A percentile compares a stretch with the other conserved stretches of the same genome.
Evolutionary conservation across 2,329 filamentous ascomycete species (phyloP).

Genomic region (Fusarium nurragi): DNA sequence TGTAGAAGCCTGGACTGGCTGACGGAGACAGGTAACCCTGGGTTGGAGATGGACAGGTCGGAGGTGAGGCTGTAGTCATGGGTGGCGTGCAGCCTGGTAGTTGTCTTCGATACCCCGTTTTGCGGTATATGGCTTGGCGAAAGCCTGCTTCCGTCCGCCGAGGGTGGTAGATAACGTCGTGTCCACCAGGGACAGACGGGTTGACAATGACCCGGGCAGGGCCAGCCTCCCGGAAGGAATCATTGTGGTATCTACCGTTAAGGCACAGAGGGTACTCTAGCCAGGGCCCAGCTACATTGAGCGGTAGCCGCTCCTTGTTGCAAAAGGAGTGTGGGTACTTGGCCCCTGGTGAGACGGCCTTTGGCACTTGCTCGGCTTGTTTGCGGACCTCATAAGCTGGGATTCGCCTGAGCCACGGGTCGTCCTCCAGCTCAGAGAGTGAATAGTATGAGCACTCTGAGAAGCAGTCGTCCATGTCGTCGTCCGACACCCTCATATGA

Average conservation of each 20-base stretch:
- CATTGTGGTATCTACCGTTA: not conserved
- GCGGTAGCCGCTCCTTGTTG: not conserved
- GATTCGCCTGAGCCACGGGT: not conserved
- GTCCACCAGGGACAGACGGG: not conserved
- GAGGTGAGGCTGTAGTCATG: not conserved
- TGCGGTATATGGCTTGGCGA: not conserved
- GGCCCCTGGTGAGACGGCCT: not conserved
- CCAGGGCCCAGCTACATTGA: not conserved
- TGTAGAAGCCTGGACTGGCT: not conserved
- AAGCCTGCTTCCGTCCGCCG: not conserved
- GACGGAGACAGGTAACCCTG: not conserved
- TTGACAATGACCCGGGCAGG: conserved; percentile 11
- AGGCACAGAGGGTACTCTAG: conserved; percentile 3
- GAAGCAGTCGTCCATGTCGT: conserved; percentile 11
- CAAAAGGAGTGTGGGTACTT: not conserved
- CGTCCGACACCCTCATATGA: not conserved
- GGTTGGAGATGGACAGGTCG: not conserved
- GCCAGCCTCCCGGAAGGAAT: not conserved
- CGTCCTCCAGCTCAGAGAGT: not conserved
- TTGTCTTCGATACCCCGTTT: not conserved
- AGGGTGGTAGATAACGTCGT: conserved; percentile 16
- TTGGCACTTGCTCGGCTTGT: not conserved
- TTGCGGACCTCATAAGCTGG: not conserved
- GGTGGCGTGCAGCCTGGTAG: not conserved
- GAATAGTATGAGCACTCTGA: conserved; percentile 16